Evolutionary conservation across 2,329 filamentous ascomycete species (phyloP).

Genomic region (Cordyceps militaris): DNA sequence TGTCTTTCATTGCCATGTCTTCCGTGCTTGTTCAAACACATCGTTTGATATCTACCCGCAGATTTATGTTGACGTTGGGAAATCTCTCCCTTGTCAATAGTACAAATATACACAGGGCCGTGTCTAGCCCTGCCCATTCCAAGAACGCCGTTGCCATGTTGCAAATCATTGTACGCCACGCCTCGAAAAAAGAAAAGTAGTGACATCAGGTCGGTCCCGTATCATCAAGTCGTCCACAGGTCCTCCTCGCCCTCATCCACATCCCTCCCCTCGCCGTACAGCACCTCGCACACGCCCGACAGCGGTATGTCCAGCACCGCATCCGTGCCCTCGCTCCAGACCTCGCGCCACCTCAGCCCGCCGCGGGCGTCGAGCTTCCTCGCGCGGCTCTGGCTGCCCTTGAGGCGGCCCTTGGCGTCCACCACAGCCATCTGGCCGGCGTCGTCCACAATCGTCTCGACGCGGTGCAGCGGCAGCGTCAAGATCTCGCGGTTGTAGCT

Average conservation of each 20-base stretch:
- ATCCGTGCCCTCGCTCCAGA: conserved; percentile 92
- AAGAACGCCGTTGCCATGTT: neutral
- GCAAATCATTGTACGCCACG: neutral
- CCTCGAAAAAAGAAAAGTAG: neutral
- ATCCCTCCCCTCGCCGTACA: conserved; percentile 62
- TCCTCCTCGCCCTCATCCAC: conserved; percentile 20
- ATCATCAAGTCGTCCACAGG: conserved; percentile 1
- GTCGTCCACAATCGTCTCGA: conserved; percentile 90
- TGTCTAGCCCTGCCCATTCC: neutral
- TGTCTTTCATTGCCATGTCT: no score
- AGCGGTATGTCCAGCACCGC: conserved; percentile 96
- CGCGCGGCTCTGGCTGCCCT: conserved; percentile 30
- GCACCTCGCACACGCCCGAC: conserved; percentile 86
- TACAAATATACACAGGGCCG: neutral
- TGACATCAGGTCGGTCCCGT: neutral
- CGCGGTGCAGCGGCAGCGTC: conserved; percentile 68
- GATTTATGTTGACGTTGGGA: no score
- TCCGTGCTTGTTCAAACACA: no score
- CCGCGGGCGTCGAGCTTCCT: conserved; percentile 31
- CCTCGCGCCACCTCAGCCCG: conserved; percentile 61
- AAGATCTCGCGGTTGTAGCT: conserved; percentile 85
- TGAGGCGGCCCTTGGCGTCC: conserved; percentile 57
- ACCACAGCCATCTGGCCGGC: conserved; percentile 79
- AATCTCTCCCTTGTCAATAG: neutral
- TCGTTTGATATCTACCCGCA: no score